Evolutionary conservation across 1,284 basidiomycete species (phyloP), one percentile per base, ranked within the genome.

Genomic region (Melampsora americana): DNA sequence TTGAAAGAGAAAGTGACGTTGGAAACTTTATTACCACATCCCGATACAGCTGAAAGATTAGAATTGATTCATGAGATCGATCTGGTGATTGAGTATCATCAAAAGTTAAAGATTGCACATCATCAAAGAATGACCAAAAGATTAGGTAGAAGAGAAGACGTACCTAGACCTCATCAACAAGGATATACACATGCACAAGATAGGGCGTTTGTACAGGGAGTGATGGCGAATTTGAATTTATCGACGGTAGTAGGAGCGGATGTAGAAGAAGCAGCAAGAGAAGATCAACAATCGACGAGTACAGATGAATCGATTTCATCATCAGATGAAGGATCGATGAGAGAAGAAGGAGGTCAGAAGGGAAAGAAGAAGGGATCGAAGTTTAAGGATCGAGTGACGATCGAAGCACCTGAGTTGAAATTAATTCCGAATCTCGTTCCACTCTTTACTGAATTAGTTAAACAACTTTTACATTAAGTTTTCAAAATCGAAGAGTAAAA

Each of bases 61-160:
- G 87, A 86, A n/a, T 88, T 96, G 79, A 85, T 97, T 80, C 85
- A 86, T 60, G 94, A 97, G 82, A 88, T 96, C 2, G 94, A 97
- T 83, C 86, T 87, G 71, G 87, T 97, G 66, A 90, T 93, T 23
- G 85, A 90, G 71, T 94, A 96, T 81, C 93, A 97, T 83, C 95
- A 95, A 84, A 89, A 90, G 82, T 87, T 94, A 78, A 97, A 97
- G 84, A 86, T 95, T 32, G 86, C 91, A 16, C 90, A 95, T 80
- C 94, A 97, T 83, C 90, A 90, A 80, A 93, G 92, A 84, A 85
- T 96, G 56, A 86, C 92, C 32, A 86, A 89, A 68, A 87, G 93
- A 42, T 93, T 97, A 64, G 71, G 62, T 20, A 56, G 71, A 59
- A 61, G 67, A 7, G 59, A 53, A 23, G 64, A 56, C 14, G 60